A percentile compares a stretch with the other conserved stretches of the same genome.
These are phyloP conservation scores for Apiospora saccharicola DNA, from an alignment of 2,329 filamentous ascomycete genomes.

Conservation along the genomic window DNA sequence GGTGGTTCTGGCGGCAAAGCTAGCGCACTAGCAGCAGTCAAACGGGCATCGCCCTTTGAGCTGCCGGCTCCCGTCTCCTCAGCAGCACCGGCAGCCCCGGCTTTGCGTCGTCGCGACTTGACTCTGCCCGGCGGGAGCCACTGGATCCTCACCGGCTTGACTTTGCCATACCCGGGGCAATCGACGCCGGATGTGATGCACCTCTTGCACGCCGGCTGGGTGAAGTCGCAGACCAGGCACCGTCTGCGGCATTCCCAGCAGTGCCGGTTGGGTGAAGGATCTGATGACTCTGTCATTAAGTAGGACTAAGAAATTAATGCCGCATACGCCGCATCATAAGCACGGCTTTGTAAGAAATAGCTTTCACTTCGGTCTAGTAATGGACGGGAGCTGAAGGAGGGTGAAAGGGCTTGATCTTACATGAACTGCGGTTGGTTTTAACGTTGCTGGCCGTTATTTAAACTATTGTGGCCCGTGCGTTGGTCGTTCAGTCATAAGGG, in stretches of 20 bases:
- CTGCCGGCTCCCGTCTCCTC: background rate
- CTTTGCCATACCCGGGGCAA: slow-evolving; percentile 40
- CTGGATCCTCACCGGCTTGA: slow-evolving; percentile 33
- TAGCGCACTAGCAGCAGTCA: background rate
- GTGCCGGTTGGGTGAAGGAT: slow-evolving; percentile 31
- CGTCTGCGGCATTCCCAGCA: slow-evolving; percentile 43
- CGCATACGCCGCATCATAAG: background rate
- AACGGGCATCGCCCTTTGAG: background rate
- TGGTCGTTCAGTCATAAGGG: background rate
- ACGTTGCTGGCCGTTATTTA: background rate
- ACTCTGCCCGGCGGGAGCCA: slow-evolving; percentile 39
- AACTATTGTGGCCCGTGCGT: background rate
- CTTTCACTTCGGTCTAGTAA: background rate
- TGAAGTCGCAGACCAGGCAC: slow-evolving; percentile 40
- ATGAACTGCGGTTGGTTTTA: background rate
- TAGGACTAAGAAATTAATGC: background rate
- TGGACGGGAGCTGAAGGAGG: background rate
- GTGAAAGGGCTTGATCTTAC: background rate
- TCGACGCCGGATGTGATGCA: slow-evolving; percentile 34
- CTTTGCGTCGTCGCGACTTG: slow-evolving; percentile 30
- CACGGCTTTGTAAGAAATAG: background rate
- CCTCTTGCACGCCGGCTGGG: slow-evolving; percentile 37
- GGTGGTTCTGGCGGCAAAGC: background rate
- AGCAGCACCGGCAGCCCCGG: background rate
- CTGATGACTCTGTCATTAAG: background rate